Evolutionary conservation across 202 grass and related monocot genomes (phyloP), one percentile per base, ranked within the genome.

Genomic region (Schoenoplectus tabernaemontani): DNA sequence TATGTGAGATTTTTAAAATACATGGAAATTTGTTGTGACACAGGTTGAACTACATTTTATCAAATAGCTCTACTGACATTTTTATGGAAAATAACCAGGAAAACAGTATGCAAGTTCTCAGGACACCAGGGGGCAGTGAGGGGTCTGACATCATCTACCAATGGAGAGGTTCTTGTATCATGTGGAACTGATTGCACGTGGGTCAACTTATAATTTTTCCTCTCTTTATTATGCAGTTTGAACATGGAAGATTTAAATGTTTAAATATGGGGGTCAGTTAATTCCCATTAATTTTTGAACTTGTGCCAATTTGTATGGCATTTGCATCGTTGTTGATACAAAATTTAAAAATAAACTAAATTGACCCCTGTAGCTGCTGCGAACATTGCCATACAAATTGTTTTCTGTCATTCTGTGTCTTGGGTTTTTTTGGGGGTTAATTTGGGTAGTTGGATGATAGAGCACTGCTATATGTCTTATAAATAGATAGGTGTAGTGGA

Each of bases 151-250:
- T 88, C 95, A 86, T 98, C 91, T 68, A 98, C 95, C 0, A 83
- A 95, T 43, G 95, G 95, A n/a, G 95, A 89, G 79, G 83, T 92
- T 87, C 91, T 98, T 8, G 61, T 98, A 87, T 95, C 95, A 24
- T 95, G 95, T 39, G 95, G 95, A 8, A 86, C 86, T 77, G 95
- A 98, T 59, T 87, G 89, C 95, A 98, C 85, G 95, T 95, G 88
- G 86, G 95, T 88, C 59, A 46, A 76, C 34, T 83, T n/a, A 65
- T 28, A 19, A 26, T 30, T 16, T 20, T 56, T 75, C 36, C 37
- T 75, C 71, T 71, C 3, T 7, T 56, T 56, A 16, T 8, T 56
- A 11, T 32, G 71, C 28, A 37, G 15, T 26, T 34, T 46, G 6
- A 62, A 62, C 11, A 62, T 62, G 26, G 28, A 3, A 34, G 28